These are phyloP conservation scores for Suillus subaureus DNA, from an alignment of 768 basidiomycete genomes.

Conservation along the genomic window DNA sequence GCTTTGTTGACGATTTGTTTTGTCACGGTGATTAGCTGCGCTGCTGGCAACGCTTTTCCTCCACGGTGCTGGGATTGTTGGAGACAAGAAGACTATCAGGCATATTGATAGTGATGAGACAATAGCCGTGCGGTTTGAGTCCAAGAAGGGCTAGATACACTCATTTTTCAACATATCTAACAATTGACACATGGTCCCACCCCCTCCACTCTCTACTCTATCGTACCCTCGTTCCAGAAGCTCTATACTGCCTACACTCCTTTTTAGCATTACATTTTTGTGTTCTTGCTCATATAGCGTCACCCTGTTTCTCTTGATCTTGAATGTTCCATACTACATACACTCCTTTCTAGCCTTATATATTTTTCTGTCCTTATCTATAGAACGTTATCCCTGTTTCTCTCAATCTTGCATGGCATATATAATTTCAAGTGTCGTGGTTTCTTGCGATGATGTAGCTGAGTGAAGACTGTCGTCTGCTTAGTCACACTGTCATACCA, in stretches of 20 bases:
- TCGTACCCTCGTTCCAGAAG: neutral
- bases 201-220: neutral
- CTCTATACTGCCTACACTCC: neutral
- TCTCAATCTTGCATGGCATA: too few relatives aligned
- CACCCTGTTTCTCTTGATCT: neutral
- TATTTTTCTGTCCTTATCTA: too few relatives aligned
- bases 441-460: too few relatives aligned
- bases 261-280: neutral
- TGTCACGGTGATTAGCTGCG: conserved; percentile 21
- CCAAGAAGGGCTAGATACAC: neutral
- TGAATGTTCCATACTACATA: neutral
- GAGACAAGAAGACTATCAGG: conserved; percentile 23
- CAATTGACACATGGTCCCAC: neutral
- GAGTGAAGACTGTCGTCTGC: too few relatives aligned
- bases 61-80: conserved; percentile 43
- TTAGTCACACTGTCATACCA: too few relatives aligned
- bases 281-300: neutral
- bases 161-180: neutral
- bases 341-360: too few relatives aligned
- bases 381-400: too few relatives aligned
- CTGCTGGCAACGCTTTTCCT: conserved; percentile 40
- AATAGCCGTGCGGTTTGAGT: conserved; percentile 11
- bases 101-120: conserved; percentile 25
- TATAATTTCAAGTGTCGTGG: neutral
- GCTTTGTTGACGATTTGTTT: conserved; percentile 2